Evolutionary conservation across 768 basidiomycete genomes (phyloP).

Genomic region (Boletus fagicola): DNA sequence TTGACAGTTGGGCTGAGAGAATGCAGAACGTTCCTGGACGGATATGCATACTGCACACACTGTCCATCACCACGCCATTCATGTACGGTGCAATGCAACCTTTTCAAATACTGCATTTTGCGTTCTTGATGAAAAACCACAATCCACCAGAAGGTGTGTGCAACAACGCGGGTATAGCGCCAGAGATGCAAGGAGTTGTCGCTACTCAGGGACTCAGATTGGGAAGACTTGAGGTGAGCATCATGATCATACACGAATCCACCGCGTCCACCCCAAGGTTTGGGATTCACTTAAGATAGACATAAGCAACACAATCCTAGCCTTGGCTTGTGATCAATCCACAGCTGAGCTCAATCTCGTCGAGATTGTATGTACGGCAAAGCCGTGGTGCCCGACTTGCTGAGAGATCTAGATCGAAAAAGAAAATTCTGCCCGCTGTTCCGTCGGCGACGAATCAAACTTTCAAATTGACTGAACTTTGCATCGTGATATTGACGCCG

Average conservation of each 20-base stretch:
- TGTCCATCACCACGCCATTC: background rate
- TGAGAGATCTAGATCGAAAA: background rate
- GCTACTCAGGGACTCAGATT: background rate
- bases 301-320: background rate
- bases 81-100: background rate
- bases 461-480: background rate
- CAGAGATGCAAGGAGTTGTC: background rate
- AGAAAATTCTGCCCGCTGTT: background rate
- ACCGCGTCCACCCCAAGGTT: background rate
- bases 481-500: background rate
- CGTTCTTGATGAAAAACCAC: background rate
- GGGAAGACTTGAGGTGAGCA: background rate
- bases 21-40: background rate
- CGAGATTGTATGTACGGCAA: background rate
- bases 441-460: background rate
- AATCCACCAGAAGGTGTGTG: background rate
- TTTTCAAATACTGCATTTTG: background rate
- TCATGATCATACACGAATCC: background rate
- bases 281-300: background rate
- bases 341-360: background rate
- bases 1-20: slow-evolving; percentile 20
- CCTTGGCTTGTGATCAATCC: background rate
- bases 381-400: background rate
- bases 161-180: background rate
- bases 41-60: background rate